These are phyloP conservation scores for Teratosphaeriaceae sp. DNA, from an alignment of 2,329 filamentous ascomycete species.

Conservation along the genomic window DNA sequence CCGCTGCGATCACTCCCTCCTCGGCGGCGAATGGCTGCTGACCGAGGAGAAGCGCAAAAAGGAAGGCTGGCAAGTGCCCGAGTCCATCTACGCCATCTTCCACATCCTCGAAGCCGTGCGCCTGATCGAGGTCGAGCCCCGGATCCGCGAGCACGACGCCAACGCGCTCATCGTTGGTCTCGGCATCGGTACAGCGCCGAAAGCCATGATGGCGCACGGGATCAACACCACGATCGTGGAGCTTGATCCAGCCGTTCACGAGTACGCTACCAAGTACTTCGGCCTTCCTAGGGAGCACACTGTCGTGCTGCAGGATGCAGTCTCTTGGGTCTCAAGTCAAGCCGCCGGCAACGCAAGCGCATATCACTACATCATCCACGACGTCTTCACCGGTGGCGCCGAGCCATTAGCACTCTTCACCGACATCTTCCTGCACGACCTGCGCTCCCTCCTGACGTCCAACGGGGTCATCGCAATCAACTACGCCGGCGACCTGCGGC, in stretches of 20 bases:
- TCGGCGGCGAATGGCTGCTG: slow-evolving; percentile 85
- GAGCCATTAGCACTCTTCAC: slow-evolving; percentile 89
- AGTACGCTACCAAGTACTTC: slow-evolving; percentile 80
- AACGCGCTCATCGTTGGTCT: slow-evolving; percentile 81
- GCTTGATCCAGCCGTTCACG: slow-evolving; percentile 82
- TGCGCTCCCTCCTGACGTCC: slow-evolving; percentile 64
- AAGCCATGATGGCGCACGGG: slow-evolving; percentile 77
- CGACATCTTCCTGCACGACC: slow-evolving; percentile 66
- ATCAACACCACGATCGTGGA: slow-evolving; percentile 93
- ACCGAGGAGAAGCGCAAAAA: slow-evolving; percentile 32
- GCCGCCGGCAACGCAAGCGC: slow-evolving; percentile 20
- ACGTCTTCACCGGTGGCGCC: slow-evolving; percentile 94
- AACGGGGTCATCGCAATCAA: slow-evolving; percentile 89
- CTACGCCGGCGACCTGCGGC: slow-evolving; percentile 81
- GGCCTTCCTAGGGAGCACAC: slow-evolving; percentile 69
- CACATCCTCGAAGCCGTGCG: slow-evolving; percentile 89
- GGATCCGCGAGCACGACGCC: slow-evolving; percentile 30
- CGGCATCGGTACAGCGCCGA: slow-evolving; percentile 85
- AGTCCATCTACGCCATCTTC: slow-evolving; percentile 95
- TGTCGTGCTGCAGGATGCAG: slow-evolving; percentile 74
- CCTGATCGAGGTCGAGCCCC: slow-evolving; percentile 54
- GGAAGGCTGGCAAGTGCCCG: slow-evolving; percentile 52
- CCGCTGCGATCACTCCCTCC: slow-evolving; percentile 87
- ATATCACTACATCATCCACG: slow-evolving; percentile 93
- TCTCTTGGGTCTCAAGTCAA: slow-evolving; percentile 50